A percentile compares a stretch with the other conserved stretches of the same genome.
These are phyloP conservation scores for Coriaria nepalensis DNA, from an alignment of 306 rosid genomes.

Conservation along the genomic window DNA sequence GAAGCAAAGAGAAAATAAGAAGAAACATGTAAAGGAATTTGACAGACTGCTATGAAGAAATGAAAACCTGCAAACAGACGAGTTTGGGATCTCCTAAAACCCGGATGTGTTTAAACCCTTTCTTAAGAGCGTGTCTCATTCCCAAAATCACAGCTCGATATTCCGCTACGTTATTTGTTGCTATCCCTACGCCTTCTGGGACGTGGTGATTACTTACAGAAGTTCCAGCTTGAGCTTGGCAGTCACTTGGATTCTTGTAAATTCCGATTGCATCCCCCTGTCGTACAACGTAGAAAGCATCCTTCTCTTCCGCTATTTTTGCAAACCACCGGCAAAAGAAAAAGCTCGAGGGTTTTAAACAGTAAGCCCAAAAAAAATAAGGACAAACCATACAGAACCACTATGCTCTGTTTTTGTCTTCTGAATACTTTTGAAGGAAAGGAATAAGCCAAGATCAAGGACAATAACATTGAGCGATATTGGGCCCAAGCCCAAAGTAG, in stretches of 20 bases:
- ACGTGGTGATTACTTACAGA: slow-evolving; percentile 24
- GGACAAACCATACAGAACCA: background rate
- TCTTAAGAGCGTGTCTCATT: slow-evolving; percentile 42
- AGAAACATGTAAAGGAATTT: background rate
- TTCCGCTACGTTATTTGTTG: slow-evolving; percentile 68
- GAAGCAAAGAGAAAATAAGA: background rate
- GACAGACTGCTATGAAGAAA: background rate
- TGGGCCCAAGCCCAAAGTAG: no score
- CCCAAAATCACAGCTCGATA: slow-evolving; percentile 72
- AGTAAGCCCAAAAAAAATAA: background rate
- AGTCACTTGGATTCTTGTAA: slow-evolving; percentile 46
- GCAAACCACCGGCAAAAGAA: background rate
- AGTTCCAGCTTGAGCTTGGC: slow-evolving; percentile 36
- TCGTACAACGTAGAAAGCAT: slow-evolving; percentile 58
- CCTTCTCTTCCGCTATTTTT: slow-evolving; percentile 60
- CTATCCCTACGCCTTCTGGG: slow-evolving; percentile 72
- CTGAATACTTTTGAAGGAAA: no score
- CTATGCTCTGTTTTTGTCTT: background rate
- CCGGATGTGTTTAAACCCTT: slow-evolving; percentile 46
- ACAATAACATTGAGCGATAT: no score
- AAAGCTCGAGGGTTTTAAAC: background rate
- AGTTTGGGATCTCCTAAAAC: slow-evolving; percentile 67
- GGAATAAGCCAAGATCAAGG: no score
- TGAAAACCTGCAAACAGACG: slow-evolving; percentile 83
- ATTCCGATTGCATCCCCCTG: slow-evolving; percentile 68